Evolutionary conservation across 805 yeast genomes (phyloP).

Genomic region (Barnettozyma salicaria): DNA sequence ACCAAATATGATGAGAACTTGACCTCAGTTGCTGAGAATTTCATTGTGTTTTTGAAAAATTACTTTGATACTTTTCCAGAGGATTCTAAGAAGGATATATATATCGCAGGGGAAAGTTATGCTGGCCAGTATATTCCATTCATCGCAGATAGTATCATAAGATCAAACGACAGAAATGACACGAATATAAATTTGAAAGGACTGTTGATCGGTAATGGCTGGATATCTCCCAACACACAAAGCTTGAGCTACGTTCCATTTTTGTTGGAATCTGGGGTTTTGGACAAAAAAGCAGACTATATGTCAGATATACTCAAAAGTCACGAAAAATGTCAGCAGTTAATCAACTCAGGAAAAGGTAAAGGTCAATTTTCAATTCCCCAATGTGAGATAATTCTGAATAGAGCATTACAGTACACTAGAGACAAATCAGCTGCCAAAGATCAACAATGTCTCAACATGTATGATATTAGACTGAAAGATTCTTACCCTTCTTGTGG

Average conservation of each 20-base stretch:
- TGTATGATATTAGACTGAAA: constrained; percentile 69
- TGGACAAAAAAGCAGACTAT: constrained; percentile 35
- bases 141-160: constrained; percentile 58
- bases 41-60: constrained; percentile 56
- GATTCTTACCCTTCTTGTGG: constrained; percentile 88
- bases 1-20: constrained; percentile 50
- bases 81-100: constrained; percentile 54
- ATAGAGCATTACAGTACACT: constrained; percentile 26
- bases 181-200: constrained; percentile 47
- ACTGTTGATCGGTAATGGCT: constrained; percentile 83
- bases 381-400: constrained; percentile 42
- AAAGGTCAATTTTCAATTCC: constrained; percentile 27
- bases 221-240: constrained; percentile 87
- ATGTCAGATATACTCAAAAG: constrained; percentile 38
- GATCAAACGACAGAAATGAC: constrained; percentile 33
- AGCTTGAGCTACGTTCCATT: constrained; percentile 75
- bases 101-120: constrained; percentile 90
- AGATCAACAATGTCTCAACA: constrained; percentile 62
- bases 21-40: constrained; percentile 51
- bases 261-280: constrained; percentile 50
- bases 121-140: constrained; percentile 97
- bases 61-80: constrained; percentile 73
- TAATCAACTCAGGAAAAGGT: constrained; percentile 30
- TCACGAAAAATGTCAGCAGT: constrained; percentile 58
- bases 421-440: constrained; percentile 28